Conservation (phyloP, 495 filamentous ascomycete genomes). For the Daldinia childiae region DNA sequence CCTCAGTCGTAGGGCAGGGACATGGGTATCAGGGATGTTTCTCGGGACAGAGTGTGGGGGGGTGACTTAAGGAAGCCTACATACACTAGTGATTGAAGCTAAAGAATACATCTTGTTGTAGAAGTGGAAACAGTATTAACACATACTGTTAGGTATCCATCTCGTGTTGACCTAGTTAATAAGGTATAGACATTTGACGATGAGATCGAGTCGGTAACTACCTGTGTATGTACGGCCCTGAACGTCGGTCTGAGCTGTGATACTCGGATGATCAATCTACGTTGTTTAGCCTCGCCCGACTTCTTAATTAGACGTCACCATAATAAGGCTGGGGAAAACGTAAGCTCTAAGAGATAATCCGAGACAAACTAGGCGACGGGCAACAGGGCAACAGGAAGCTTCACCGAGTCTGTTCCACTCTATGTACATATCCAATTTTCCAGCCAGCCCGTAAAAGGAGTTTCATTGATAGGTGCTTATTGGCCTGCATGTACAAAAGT, state of each 20-base stretch:
- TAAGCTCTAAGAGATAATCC: neutral
- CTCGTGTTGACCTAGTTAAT: neutral
- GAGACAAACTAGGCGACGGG: neutral
- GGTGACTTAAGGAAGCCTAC: neutral
- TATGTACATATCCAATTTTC: slow-evolving; percentile 9
- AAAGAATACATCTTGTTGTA: neutral
- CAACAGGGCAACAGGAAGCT: neutral
- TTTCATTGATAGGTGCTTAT: slow-evolving; percentile 13
- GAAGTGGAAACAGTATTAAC: neutral
- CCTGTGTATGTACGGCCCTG: too few species aligned
- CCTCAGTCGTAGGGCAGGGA: slow-evolving; percentile 16
- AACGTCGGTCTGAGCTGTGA: slow-evolving; percentile 10
- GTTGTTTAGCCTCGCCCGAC: slow-evolving; percentile 19
- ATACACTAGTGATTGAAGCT: neutral
- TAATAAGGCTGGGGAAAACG: neutral
- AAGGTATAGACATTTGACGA: neutral
- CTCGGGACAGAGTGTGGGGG: neutral
- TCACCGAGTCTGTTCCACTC: slow-evolving; percentile 24
- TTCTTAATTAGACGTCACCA: slow-evolving; percentile 21
- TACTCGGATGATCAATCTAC: slow-evolving; percentile 11
- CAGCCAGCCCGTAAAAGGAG: slow-evolving; percentile 7
- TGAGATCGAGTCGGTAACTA: neutral
- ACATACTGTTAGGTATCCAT: neutral
- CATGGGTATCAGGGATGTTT: neutral
- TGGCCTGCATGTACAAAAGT: neutral